Evolutionary conservation across 305 asterid species (phyloP), one percentile per base, ranked within the genome.

Genomic region (Andrographis paniculata): DNA sequence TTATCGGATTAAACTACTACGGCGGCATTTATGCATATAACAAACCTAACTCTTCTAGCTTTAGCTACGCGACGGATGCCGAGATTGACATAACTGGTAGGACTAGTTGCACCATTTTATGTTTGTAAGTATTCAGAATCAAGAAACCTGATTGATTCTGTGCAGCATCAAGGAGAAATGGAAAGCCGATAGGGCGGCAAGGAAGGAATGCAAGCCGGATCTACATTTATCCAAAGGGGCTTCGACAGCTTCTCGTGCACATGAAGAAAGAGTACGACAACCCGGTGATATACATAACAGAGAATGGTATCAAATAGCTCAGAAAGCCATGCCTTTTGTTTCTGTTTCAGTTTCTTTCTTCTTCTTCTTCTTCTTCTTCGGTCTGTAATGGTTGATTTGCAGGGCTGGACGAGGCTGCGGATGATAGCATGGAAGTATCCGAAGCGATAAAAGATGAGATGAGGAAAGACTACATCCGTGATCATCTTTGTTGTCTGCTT

Each of bases 151-250:
- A 9, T 35, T 14, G 15, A 21, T 0, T 9, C 13, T 7, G 3
- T 17, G 11, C 17, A 24, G 41, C 46, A 70, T 82, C 66, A 12
- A 50, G 20, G 35, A 55, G 57, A 47, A 42, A 70, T 47, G 69
- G 69, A 19, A 61, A 53, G 55, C 63, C 78, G 10, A 74, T 78
- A 16, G 87, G 82, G 16, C 65, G 70, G 35, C 73, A 57, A 38
- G 76, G 63, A 27, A 67, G 74, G 42, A 38, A 62, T 14, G 65
- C 75, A 8, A 75, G 84, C 35, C 53, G 43, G 28, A 60, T 69
- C 54, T 74, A 58, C 55, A 72, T 67, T 24, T 79, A 72, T 53
- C 83, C 87, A 0, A 65, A 67, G 65, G 83, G 87, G 36, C 72
- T 78, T n/a, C 41, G 53, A 14, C 46, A 65, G 16, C 45, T 72